phyloP scores from a whole-genome alignment of 495 filamentous ascomycete genomes.

The Aspergillus haitiensis region DNA sequence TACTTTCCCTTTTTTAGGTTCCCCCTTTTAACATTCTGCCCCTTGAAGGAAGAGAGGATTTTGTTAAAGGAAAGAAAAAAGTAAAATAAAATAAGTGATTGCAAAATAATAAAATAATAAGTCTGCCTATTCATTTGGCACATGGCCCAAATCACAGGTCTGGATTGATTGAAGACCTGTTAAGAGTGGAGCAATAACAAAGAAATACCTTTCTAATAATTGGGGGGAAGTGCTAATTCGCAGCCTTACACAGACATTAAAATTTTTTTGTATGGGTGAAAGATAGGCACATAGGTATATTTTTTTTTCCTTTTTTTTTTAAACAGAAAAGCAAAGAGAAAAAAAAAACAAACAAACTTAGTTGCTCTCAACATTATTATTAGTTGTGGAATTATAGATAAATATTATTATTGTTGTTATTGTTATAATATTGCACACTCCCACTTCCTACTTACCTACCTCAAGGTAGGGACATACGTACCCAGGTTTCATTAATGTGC shows the following conservation, averaged over 20 bases:
- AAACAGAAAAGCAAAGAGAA: too few relatives aligned
- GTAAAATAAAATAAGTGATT: not conserved
- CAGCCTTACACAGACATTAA: not conserved
- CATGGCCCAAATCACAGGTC: conserved; percentile 19
- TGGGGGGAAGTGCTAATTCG: not conserved
- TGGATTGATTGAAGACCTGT: conserved; percentile 8
- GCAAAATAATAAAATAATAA: conserved; percentile 3
- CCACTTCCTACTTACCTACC: too few relatives aligned
- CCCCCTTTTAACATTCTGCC: not conserved
- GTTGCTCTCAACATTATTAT: not conserved
- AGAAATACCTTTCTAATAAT: not conserved
- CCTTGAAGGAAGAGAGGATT: not conserved
- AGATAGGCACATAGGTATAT: not conserved
- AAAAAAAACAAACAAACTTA: not conserved
- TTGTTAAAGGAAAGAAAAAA: not conserved
- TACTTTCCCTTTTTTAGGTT: not conserved
- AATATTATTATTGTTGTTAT: too few relatives aligned
- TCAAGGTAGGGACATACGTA: too few relatives aligned
- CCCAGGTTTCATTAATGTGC: not conserved
- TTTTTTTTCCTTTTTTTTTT: not conserved
- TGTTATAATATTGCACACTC: too few relatives aligned
- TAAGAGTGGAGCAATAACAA: conserved; percentile 7
- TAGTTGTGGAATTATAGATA: too few relatives aligned
- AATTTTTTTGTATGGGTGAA: too few relatives aligned
- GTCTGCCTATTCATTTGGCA: conserved; percentile 16